These are phyloP conservation scores for Pyrenophora teres DNA, from an alignment of 2,329 filamentous ascomycete genomes.

Conservation along the genomic window DNA sequence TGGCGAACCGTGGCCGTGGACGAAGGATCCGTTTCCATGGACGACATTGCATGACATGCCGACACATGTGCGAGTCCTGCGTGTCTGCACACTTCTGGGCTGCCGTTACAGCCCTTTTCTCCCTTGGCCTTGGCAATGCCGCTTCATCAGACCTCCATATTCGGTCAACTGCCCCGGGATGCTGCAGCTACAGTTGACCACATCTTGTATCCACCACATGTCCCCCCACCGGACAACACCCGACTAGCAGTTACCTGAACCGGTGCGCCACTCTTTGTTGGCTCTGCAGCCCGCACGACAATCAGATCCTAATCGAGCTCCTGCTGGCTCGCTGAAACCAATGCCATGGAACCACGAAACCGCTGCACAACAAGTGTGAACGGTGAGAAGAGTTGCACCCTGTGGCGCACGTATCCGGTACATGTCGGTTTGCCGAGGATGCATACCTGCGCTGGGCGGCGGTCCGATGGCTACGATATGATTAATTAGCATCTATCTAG, in stretches of 20 bases:
- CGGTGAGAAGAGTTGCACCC: not conserved
- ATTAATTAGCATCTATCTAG: not conserved
- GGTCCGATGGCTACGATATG: conserved; percentile 12
- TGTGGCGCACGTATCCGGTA: not conserved
- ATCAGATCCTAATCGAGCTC: not conserved
- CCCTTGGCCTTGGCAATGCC: not conserved
- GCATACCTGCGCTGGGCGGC: conserved; percentile 8
- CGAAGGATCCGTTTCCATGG: conserved; percentile 3
- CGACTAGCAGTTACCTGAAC: too few relatives aligned
- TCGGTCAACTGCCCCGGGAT: not conserved
- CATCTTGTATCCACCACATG: not conserved
- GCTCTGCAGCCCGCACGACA: not conserved
- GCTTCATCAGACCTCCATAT: not conserved
- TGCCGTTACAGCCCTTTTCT: not conserved
- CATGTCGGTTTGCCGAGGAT: conserved; percentile 26
- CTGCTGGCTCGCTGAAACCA: not conserved
- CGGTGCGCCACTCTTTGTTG: not conserved
- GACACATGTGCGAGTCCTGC: conserved; percentile 6
- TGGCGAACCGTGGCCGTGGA: not conserved
- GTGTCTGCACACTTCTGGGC: not conserved
- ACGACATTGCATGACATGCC: conserved; percentile 7
- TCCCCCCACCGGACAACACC: too few relatives aligned
- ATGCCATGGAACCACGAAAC: conserved; percentile 4
- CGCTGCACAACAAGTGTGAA: not conserved
- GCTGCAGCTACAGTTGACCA: conserved; percentile 6